Percentiles rank a stretch among this genome's conserved stretches.
phyloP scores from a whole-genome alignment of 495 filamentous ascomycete genomes.

The Friedmanniomyces endolithicus region DNA sequence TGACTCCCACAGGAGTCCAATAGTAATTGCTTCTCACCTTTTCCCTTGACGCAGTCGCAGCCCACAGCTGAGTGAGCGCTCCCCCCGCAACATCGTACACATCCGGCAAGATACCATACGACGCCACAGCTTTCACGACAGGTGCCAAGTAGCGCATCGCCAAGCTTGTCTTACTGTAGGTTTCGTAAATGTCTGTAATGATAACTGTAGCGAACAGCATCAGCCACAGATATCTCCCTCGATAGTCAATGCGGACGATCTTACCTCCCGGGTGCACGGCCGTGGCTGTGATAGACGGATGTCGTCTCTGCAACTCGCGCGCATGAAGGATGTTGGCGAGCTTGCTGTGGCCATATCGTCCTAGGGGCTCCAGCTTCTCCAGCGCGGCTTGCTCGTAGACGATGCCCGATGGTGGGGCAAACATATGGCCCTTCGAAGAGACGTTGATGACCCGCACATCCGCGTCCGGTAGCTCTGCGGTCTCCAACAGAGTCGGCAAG shows the following conservation, averaged over 20 bases:
- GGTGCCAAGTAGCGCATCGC: not conserved
- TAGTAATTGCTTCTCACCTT: slow-evolving; percentile 29
- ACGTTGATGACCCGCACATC: slow-evolving; percentile 39
- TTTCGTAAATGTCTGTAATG: slow-evolving; percentile 23
- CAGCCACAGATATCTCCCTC: not conserved
- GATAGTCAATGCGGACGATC: not conserved
- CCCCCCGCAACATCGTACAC: slow-evolving; percentile 23
- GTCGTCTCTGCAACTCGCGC: slow-evolving; percentile 42
- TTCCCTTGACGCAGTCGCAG: slow-evolving; percentile 29
- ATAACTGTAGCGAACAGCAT: slow-evolving; percentile 16
- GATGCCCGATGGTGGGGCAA: slow-evolving; percentile 21
- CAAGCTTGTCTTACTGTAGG: not conserved
- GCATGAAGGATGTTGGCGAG: slow-evolving; percentile 59
- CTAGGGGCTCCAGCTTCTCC: slow-evolving; percentile 25
- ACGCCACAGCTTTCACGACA: not conserved
- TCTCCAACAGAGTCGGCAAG: slow-evolving; percentile 44
- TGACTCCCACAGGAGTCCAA: slow-evolving; percentile 33
- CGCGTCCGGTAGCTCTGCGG: slow-evolving; percentile 31
- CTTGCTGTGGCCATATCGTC: slow-evolving; percentile 50
- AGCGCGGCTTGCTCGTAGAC: slow-evolving; percentile 17
- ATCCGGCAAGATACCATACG: slow-evolving; percentile 7
- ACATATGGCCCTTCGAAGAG: slow-evolving; percentile 30
- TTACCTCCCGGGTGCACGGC: slow-evolving; percentile 35
- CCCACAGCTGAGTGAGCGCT: slow-evolving; percentile 34
- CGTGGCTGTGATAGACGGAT: slow-evolving; percentile 33